Conservation (phyloP, 176 grass and related monocot genomes). For the Ensete glaucum region DNA sequence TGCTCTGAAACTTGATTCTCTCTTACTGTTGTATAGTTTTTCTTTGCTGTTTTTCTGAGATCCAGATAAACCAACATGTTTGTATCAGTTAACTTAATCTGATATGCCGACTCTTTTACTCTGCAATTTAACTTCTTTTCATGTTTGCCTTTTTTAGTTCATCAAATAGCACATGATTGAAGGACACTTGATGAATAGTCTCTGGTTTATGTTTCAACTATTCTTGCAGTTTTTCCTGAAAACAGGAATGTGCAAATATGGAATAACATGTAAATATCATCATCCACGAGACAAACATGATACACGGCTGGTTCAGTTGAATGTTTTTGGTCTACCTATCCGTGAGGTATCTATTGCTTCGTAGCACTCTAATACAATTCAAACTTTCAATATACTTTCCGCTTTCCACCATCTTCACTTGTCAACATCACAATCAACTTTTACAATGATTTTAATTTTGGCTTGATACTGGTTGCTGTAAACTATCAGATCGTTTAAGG, state of each 20-base stretch:
- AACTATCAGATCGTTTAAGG: too few species aligned
- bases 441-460: too few species aligned
- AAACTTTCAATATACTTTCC: too few species aligned
- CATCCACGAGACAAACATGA: slow-evolving; percentile 33
- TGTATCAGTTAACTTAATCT: background rate
- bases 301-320: slow-evolving; percentile 19
- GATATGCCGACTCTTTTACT: too few species aligned
- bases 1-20: background rate
- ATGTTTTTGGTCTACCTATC: slow-evolving; percentile 32
- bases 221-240: slow-evolving; percentile 38
- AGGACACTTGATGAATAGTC: background rate
- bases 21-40: too few species aligned
- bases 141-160: background rate
- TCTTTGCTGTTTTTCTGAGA: too few species aligned
- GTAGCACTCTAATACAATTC: too few species aligned
- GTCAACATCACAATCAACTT: too few species aligned
- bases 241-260: slow-evolving; percentile 34
- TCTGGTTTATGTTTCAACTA: slow-evolving; percentile 2
- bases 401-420: too few species aligned
- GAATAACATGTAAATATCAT: slow-evolving; percentile 33
- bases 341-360: slow-evolving; percentile 19
- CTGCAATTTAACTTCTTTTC: too few species aligned
- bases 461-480: too few species aligned
- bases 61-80: too few species aligned
- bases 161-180: background rate